Evolutionary conservation across 768 basidiomycete genomes (phyloP).

Genomic region (Boletus fagicola): DNA sequence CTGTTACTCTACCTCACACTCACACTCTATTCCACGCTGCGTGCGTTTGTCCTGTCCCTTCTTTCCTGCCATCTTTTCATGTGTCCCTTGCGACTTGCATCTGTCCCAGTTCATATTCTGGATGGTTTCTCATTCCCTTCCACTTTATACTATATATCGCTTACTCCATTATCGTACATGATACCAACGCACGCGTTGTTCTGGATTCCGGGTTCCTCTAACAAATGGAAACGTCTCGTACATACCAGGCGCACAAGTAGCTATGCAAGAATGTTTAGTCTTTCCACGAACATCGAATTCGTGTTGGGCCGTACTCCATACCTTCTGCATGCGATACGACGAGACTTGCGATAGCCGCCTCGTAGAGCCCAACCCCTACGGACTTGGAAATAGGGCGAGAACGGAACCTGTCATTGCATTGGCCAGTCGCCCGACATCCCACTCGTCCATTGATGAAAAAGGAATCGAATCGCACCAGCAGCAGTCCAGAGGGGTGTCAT

Average conservation of each 20-base stretch:
- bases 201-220: conserved; percentile 1
- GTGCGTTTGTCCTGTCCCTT: not conserved
- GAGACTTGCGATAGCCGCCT: conserved; percentile 73
- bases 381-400: conserved; percentile 81
- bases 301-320: conserved; percentile 46
- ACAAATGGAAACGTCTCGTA: conserved; percentile 3
- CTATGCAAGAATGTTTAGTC: not conserved
- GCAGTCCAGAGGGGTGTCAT: too few species aligned
- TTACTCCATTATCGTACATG: conserved; percentile 18
- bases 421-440: not conserved
- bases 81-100: not conserved
- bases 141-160: conserved; percentile 11
- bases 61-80: not conserved
- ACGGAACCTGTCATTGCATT: conserved; percentile 50
- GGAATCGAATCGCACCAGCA: conserved; percentile 48
- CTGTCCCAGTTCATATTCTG: conserved; percentile 3
- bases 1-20: conserved; percentile 9
- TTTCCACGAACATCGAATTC: conserved; percentile 26
- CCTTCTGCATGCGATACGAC: conserved; percentile 32
- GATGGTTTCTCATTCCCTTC: not conserved
- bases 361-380: conserved; percentile 58
- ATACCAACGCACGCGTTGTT: conserved; percentile 7
- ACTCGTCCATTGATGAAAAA: not conserved
- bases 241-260: conserved; percentile 7
- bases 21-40: conserved; percentile 12